Evolutionary conservation across 768 basidiomycete species (phyloP).

Genomic region (Collybiopsis luxurians): DNA sequence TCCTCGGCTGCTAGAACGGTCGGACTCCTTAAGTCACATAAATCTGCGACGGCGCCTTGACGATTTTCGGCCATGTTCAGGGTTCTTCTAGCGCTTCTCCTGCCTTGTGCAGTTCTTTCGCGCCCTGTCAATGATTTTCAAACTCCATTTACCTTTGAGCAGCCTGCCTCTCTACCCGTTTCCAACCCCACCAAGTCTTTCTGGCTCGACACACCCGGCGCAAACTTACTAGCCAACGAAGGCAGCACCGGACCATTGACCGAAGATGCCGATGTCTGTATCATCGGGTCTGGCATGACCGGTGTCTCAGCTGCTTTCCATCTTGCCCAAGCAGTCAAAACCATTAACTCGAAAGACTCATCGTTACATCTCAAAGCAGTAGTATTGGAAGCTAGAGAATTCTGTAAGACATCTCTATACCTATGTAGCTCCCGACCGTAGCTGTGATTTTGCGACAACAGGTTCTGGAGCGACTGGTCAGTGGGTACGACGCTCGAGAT

Average conservation of each 20-base stretch:
- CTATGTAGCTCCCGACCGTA: background rate
- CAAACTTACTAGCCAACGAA: slow-evolving; percentile 62
- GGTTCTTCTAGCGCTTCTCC: no score
- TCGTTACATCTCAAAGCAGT: slow-evolving; percentile 44
- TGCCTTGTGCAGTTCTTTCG: no score
- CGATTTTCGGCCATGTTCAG: no score
- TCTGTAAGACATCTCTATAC: slow-evolving; percentile 54
- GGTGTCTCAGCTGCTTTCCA: slow-evolving; percentile 77
- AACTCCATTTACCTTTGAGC: no score
- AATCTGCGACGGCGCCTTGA: no score
- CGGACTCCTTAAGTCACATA: no score
- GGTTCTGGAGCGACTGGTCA: slow-evolving; percentile 78
- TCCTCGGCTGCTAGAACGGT: no score
- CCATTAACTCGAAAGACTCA: slow-evolving; percentile 7
- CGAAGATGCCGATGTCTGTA: slow-evolving; percentile 63
- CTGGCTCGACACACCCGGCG: slow-evolving; percentile 62
- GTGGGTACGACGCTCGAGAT: background rate
- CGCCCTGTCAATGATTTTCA: no score
- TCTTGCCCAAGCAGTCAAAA: slow-evolving; percentile 38
- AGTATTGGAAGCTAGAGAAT: slow-evolving; percentile 81
- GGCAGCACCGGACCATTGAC: slow-evolving; percentile 64
- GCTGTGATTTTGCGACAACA: slow-evolving; percentile 17
- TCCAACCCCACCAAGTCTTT: slow-evolving; percentile 67
- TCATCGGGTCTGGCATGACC: slow-evolving; percentile 80
- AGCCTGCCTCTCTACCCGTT: slow-evolving; percentile 41